Evolutionary conservation across 345 rosid genomes (phyloP), one percentile per base, ranked within the genome.

Genomic region (Moricandia moricandioides): DNA sequence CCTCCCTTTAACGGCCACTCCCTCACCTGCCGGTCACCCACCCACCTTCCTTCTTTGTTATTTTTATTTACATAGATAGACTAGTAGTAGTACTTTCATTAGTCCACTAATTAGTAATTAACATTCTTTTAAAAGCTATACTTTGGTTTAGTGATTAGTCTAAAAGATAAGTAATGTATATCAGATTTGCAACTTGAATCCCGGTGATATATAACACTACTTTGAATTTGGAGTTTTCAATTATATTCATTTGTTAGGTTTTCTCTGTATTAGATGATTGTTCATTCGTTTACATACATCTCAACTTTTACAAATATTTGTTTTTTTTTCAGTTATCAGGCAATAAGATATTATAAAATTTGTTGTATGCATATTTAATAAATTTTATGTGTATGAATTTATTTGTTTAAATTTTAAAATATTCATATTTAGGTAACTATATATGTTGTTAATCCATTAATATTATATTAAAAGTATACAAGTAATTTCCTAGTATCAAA

Each of bases 1-100:
- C 74, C 78, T 75, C 69, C 71, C 79, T 78, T 74, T 81, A 85
- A 86, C 95, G 87, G 86, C 84, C 84, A 67, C 24, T 71, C 51
- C 21, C 70, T 63, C 37, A 62, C 79, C 58, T 54, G 61, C 61
- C 92, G 68, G 88, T 86, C 63, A 37, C 30, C 71, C 78, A 6
- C 18, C 57, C 67, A 6, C 39, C 57, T 66, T 81, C 11, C 18
- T 10, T 24, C 5, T 67, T 40, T 69, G 57, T 31, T 1, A 9
- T 30, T 33, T 33, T 12, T 35, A 70, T 51, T 31, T 16, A 55
- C 6, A 58, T 14, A 54, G 58, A 54, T 14, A 54, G 58, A 54
- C 13, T 54, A 54, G 29, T 54, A 52, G 29, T 8, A 54, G 29
- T 9, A 16, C 34, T 54, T 54, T 62, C 43, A 21, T 62, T 62